phyloP scores from a whole-genome alignment of 2,329 filamentous ascomycete genomes.

The Claviceps pusilla region DNA sequence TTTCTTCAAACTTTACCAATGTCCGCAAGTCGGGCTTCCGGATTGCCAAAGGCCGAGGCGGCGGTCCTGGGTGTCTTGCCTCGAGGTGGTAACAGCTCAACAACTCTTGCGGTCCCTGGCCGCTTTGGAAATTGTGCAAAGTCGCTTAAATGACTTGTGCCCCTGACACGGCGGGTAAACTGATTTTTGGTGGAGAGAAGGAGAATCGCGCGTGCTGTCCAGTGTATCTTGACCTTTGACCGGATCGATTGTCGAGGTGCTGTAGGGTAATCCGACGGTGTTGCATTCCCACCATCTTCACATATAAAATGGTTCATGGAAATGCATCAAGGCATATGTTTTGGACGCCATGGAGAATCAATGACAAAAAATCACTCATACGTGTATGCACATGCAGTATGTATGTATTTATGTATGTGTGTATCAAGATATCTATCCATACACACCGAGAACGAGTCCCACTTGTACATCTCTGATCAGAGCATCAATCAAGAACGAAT shows the following conservation, averaged over 20 bases:
- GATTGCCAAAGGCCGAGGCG: background rate
- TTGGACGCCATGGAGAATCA: too few species aligned
- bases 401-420: background rate
- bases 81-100: too few species aligned
- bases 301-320: too few species aligned
- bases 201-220: background rate
- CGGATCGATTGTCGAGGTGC: too few species aligned
- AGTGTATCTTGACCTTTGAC: background rate
- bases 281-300: too few species aligned
- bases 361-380: too few species aligned
- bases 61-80: background rate
- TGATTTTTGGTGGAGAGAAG: background rate
- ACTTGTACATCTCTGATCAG: background rate
- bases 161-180: too few species aligned
- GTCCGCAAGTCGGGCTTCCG: too few species aligned
- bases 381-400: too few species aligned
- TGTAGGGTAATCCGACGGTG: background rate
- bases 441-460: too few species aligned
- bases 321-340: too few species aligned
- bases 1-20: too few species aligned
- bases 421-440: background rate
- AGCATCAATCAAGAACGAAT: background rate
- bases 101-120: background rate
- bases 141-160: background rate
- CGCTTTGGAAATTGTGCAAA: background rate